Base-by-base conservation (phyloP, 1,284 basidiomycete genomes). In the Pseudozyma thailandica region DNA sequence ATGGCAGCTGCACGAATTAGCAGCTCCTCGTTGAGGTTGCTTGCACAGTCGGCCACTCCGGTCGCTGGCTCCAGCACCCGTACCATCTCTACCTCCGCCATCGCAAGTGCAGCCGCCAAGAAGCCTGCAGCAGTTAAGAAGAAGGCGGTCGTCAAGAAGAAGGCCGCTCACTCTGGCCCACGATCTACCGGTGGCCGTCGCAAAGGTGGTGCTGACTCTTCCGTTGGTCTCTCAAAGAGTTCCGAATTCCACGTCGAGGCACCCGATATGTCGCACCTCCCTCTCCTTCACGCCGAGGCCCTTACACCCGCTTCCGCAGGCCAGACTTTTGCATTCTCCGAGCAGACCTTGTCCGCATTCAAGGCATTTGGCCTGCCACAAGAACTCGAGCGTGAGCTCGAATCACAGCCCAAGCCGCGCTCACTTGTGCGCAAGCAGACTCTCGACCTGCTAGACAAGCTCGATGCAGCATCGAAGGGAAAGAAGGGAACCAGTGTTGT, bases 101-200 rank as follows among this genome's bases (percentile, higher is more conserved):
- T 46, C 28, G 30, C 59, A 0, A 49, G 38, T 6, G 71, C 68
- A 6, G 75, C 75, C 3, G 63, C 61, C 23, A 73, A 75, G 39
- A 75, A 62, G 45, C 46, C 72, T 3, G 52, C 70, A 9, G 50
- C 62, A n/a, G 66, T 65, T 13, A 80, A 80, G 55, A 80, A 77
- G 58, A 77, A 77, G 48, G 69, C 71, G 0, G 61, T 75, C 5
- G 66, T 78, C 54, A 76, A 75, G 51, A 77, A 77, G 50, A 78
- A 74, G 42, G 30, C 54, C 10, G 33, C 47, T 12, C 52, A 47
- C 18, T 62, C 70, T 15, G 73, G 73, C 10, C 69, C 74, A 26
- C 65, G 74, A 33, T 64, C 68, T n/a, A 68, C 74, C 2, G 74
- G 78, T 20, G 72, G 72, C 25, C 52, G 55, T 37, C 65, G 74